phyloP scores from a whole-genome alignment of 306 rosid genomes.

The Aeschynomene evenia region DNA sequence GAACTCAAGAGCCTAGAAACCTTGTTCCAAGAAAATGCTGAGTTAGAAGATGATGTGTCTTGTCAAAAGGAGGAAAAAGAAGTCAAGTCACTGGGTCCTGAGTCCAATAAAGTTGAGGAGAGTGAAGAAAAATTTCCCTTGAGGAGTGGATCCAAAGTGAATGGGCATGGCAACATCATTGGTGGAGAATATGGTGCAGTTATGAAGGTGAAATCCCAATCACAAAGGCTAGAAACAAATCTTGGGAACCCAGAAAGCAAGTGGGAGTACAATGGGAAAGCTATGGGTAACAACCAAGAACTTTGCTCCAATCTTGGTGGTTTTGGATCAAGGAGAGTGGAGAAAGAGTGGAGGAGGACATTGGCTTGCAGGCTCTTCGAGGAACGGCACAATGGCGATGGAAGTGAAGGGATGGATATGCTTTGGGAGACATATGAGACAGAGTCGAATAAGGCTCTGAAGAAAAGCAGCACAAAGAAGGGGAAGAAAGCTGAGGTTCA shows the following conservation, averaged over 20 bases:
- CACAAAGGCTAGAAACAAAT: conserved; percentile 40
- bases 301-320: conserved; percentile 47
- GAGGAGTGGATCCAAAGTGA: conserved; percentile 56
- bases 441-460: conserved; percentile 38
- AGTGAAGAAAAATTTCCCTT: conserved; percentile 32
- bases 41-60: conserved; percentile 17
- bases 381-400: conserved; percentile 64
- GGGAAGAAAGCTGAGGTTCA: conserved; percentile 49
- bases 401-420: conserved; percentile 85
- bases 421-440: conserved; percentile 89
- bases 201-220: conserved; percentile 30
- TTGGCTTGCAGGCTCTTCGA: conserved; percentile 90
- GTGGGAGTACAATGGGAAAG: too few species aligned
- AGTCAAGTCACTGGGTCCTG: too few species aligned
- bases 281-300: too few species aligned
- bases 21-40: conserved; percentile 46
- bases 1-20: conserved; percentile 43
- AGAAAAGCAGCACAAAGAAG: conserved; percentile 48
- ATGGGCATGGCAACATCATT: too few species aligned
- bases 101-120: too few species aligned
- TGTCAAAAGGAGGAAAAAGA: conserved; percentile 37
- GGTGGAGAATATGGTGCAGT: too few species aligned
- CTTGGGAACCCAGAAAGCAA: conserved; percentile 34
- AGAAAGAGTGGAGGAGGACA: conserved; percentile 94
- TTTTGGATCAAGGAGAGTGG: conserved; percentile 83